A percentile compares a stretch with the other conserved stretches of the same genome.
These are phyloP conservation scores for Pinus tabuliformis DNA, from an alignment of 75 land plant genomes.

Conservation along the genomic window DNA sequence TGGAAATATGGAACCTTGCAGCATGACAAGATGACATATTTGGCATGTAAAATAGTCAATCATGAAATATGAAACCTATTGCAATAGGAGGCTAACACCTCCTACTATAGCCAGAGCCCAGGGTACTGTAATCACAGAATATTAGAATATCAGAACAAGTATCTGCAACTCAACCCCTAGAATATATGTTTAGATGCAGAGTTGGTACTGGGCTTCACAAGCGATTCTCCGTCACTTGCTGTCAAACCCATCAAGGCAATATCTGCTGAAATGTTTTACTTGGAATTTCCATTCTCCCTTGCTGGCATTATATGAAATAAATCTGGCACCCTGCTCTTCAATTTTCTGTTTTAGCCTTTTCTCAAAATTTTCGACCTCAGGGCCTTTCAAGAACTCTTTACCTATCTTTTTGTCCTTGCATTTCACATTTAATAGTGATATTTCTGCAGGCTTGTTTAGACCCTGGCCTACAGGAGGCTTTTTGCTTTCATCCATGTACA, in stretches of 20 bases:
- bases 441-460: slow-evolving; percentile 21
- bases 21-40: too few species aligned
- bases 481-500: slow-evolving; percentile 16
- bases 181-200: too few species aligned
- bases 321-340: slow-evolving; percentile 16
- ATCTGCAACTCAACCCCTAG: too few species aligned
- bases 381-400: not conserved
- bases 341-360: slow-evolving; percentile 15
- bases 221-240: too few species aligned
- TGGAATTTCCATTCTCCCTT: slow-evolving; percentile 10
- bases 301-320: slow-evolving; percentile 9
- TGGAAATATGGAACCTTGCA: too few species aligned
- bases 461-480: slow-evolving; percentile 20
- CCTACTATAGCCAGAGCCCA: too few species aligned
- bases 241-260: slow-evolving; percentile 10
- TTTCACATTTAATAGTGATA: slow-evolving; percentile 7
- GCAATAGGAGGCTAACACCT: too few species aligned
- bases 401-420: slow-evolving; percentile 7
- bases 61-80: too few species aligned
- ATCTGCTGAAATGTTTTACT: slow-evolving; percentile 12
- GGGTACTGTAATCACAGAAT: too few species aligned
- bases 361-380: slow-evolving; percentile 10
- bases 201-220: too few species aligned
- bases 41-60: too few species aligned
- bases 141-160: too few species aligned